phyloP scores from a whole-genome alignment of 495 filamentous ascomycete species.

The Aspergillus affinis region DNA sequence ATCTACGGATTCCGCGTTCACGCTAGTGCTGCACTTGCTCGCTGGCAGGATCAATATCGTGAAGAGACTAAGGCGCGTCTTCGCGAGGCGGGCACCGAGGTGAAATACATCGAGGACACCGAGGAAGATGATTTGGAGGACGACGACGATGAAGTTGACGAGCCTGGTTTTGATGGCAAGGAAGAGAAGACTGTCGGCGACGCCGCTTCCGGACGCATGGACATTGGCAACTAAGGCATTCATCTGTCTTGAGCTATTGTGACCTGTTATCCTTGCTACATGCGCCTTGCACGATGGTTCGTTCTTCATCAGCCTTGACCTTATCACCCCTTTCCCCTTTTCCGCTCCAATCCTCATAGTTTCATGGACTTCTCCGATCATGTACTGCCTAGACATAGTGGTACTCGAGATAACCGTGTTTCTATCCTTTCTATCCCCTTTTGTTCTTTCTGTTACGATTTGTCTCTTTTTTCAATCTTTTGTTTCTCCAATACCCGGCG shows the following conservation, averaged over 20 bases:
- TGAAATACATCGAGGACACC: conserved; percentile 56
- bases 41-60: conserved; percentile 83
- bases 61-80: conserved; percentile 75
- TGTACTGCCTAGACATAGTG: background rate
- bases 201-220: conserved; percentile 45
- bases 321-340: conserved; percentile 2
- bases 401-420: background rate
- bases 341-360: background rate
- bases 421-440: background rate
- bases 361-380: background rate
- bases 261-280: conserved; percentile 1
- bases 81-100: conserved; percentile 51
- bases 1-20: conserved; percentile 96
- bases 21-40: conserved; percentile 78
- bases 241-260: conserved; percentile 12
- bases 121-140: conserved; percentile 51
- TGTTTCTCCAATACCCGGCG: conserved; percentile 27
- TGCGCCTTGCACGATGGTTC: background rate
- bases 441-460: conserved; percentile 5
- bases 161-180: conserved; percentile 27
- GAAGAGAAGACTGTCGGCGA: conserved; percentile 37
- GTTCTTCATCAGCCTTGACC: background rate
- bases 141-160: conserved; percentile 47
- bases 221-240: conserved; percentile 36
- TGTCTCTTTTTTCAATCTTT: conserved; percentile 6